Conservation (phyloP, 169 alveolate species). For the Babesia bigemina region DNA sequence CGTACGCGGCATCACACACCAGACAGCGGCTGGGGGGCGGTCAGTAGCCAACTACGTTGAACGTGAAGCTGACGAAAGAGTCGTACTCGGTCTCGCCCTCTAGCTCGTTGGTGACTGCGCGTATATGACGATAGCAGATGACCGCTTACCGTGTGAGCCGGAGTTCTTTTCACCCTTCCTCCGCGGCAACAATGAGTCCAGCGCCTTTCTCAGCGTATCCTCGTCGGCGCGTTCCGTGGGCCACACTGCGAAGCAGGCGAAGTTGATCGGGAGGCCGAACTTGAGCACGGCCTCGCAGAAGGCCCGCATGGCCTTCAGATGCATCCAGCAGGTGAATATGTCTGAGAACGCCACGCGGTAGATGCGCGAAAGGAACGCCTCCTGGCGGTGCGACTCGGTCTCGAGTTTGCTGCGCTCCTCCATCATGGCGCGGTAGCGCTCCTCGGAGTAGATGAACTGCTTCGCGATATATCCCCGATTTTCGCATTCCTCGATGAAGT, state of each 20-base stretch:
- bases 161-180: background rate
- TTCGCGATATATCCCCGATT: conserved; percentile 74
- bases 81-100: conserved; percentile 30
- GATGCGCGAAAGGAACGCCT: conserved; percentile 83
- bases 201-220: conserved; percentile 14
- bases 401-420: conserved; percentile 79
- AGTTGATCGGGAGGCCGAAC: conserved; percentile 88
- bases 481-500: conserved; percentile 77
- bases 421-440: conserved; percentile 76
- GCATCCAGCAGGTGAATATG: conserved; percentile 84
- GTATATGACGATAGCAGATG: background rate
- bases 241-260: conserved; percentile 79
- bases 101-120: conserved; percentile 1
- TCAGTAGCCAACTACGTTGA: conserved; percentile 37
- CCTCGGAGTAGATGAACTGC: conserved; percentile 82
- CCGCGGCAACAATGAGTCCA: conserved; percentile 19
- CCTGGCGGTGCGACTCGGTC: conserved; percentile 83
- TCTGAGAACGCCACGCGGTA: conserved; percentile 88
- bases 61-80: conserved; percentile 32
- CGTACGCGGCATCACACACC: conserved; percentile 13
- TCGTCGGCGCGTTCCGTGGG: conserved; percentile 47
- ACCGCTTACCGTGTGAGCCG: background rate
- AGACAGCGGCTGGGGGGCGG: conserved; percentile 13
- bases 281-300: conserved; percentile 89
- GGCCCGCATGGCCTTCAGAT: conserved; percentile 87